Evolutionary conservation across 495 filamentous ascomycete genomes (phyloP), one percentile per base, ranked within the genome.

Genomic region (Penicillium riverlandense): DNA sequence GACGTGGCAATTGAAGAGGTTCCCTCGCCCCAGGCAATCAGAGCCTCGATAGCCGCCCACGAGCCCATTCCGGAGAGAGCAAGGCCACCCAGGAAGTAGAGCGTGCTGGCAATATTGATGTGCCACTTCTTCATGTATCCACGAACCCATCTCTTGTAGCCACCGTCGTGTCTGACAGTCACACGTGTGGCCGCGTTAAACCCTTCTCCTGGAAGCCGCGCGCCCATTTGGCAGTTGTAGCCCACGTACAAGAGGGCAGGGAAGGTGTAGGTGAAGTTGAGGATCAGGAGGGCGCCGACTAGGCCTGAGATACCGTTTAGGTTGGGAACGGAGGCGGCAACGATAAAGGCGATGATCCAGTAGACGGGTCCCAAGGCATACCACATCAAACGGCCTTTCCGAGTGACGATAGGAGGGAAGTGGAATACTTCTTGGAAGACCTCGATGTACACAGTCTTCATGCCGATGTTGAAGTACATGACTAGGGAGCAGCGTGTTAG

Each of bases 381-480:
- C 71, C 75, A 80, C 29, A 73, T 48, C 16, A 67, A 47, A 38
- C 77, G 77, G 13, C 77, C 78, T 1, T 35, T 49, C 30, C 44
- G 66, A 16, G 58, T 63, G 8, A 67, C 70, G 37, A 80, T 63
- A 1, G 68, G 57, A 1, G 76, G 78, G 14, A 67, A 58, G 29
- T 63, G 47, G 44, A 80, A 63, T 34, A 80, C 41, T 40, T 78
- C 71, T 42, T 76, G 67, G 49, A 75, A 52, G 38, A 82, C 67
- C 44, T 82, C 77, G 43, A 72, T 50, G 55, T 83, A 83, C 29
- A 80, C 58, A 15, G 79, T 75, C 52, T 82, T 83, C 51, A 83
- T 71, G 13, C 79, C 78, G 48, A 82, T 77, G 47, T 83, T 83
- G 55, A 76, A 77, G 58, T 55, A 54, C 8, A 54, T 35, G 40